Base-by-base conservation (phyloP, 1,139 yeast species). In the Kurtzmaniella quercitrusa region DNA sequence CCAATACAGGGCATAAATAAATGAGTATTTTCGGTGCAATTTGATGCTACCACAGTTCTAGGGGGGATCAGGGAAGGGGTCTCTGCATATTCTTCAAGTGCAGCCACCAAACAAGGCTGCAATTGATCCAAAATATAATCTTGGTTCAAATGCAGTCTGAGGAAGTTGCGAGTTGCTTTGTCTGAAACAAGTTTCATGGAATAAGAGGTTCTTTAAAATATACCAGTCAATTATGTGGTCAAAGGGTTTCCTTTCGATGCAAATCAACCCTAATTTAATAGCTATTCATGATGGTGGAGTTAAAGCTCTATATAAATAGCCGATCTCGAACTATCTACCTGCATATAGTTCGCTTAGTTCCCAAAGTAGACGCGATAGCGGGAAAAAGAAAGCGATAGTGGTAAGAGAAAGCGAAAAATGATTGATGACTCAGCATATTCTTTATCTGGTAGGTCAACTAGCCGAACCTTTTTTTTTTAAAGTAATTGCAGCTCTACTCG, bases 1-100 rank as follows among this genome's bases (percentile, higher is more conserved):
- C 83, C 76, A 9, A 76, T 66, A 23, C 82, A 73, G 4, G 87
- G 86, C 88, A 83, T 82, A 57, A 79, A 81, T 32, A 82, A 54
- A 55, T 82, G 86, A 1, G 74, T 65, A 2, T 79, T 52, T 43
- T 66, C 71, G 16, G 64, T 62, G 15, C 37, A 34, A 42, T 56
- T 61, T 12, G 70, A 56, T 3, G 50, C 36, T 36, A 56, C 60
- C 2, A 61, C 66, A 3, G 58, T 63, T 42, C 75, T 49, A 2
- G 67, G 69, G 3, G 75, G 76, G 4, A 66, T 47, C 45, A 22
- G 53, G 52, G 6, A 30, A 15, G 68, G 67, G 41, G 59, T 48
- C 2, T 42, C 22, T 16, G 54, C 49, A 41, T 57, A 59, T 1
- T 50, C 51, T 15, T 43, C 32, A 35, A 68, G 54, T 1, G 68